Conservation (phyloP, 2,329 filamentous ascomycete genomes). For the Trichocomaceae sp. region DNA sequence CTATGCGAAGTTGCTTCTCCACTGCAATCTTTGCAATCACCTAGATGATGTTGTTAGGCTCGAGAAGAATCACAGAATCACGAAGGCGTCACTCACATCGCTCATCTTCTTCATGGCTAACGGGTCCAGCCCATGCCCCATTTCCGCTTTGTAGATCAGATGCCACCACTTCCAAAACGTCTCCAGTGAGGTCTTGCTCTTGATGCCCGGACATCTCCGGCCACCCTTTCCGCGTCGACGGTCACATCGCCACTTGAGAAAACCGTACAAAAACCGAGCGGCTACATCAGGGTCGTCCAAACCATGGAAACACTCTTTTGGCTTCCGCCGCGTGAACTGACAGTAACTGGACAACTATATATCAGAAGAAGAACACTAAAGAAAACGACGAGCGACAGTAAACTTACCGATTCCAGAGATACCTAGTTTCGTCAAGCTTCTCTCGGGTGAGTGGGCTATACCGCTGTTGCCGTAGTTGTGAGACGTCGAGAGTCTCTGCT, state of each 20-base stretch:
- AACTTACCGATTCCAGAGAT: neutral
- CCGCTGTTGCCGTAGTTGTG: neutral
- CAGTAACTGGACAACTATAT: too few relatives aligned
- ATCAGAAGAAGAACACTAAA: neutral
- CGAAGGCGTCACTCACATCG: neutral
- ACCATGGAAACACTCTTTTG: neutral
- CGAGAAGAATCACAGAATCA: neutral
- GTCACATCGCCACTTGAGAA: neutral
- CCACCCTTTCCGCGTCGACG: neutral
- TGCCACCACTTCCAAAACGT: neutral
- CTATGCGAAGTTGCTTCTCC: neutral
- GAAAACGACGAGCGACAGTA: neutral
- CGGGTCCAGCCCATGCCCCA: neutral
- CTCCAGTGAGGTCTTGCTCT: neutral
- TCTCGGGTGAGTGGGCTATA: neutral
- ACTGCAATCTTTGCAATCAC: neutral
- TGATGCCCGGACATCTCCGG: neutral
- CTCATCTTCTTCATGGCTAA: neutral
- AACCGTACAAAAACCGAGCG: neutral
- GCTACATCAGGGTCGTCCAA: neutral
- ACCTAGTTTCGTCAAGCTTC: neutral
- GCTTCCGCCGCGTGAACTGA: neutral
- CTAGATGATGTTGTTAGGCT: neutral
- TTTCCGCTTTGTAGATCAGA: neutral
- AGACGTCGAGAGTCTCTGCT: neutral